phyloP scores from a whole-genome alignment of 2,329 filamentous ascomycete species.

The Biscogniauxia mediterranea region DNA sequence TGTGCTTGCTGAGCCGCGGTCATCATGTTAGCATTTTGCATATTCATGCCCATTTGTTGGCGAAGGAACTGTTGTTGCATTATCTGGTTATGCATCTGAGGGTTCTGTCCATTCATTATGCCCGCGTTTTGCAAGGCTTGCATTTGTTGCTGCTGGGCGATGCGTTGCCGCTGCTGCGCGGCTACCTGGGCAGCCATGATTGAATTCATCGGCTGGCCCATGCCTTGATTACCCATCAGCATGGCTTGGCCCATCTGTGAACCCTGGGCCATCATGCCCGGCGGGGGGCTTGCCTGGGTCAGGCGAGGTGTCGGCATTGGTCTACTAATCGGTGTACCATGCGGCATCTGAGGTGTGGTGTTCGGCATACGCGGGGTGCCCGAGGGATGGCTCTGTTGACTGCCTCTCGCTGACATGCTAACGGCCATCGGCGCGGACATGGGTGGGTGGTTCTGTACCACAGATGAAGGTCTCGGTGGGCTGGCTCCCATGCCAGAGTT shows the following conservation, averaged over 20 bases:
- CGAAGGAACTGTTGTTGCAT: slow-evolving; percentile 42
- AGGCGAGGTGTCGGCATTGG: slow-evolving; percentile 58
- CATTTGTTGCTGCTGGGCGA: slow-evolving; percentile 31
- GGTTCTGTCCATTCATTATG: slow-evolving; percentile 32
- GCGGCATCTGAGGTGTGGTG: slow-evolving; percentile 59
- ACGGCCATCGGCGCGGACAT: slow-evolving; percentile 61
- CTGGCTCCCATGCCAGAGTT: slow-evolving; percentile 68
- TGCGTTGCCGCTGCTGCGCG: slow-evolving; percentile 34
- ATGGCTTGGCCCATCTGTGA: slow-evolving; percentile 54
- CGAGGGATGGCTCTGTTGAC: slow-evolving; percentile 64
- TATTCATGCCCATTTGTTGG: slow-evolving; percentile 42
- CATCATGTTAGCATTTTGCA: slow-evolving; percentile 38
- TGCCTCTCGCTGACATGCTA: slow-evolving; percentile 62
- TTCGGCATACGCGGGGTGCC: slow-evolving; percentile 63
- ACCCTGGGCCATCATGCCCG: slow-evolving; percentile 56
- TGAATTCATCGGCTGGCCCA: slow-evolving; percentile 34
- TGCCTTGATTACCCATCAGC: slow-evolving; percentile 50
- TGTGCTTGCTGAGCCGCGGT: slow-evolving; percentile 40
- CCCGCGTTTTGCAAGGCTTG: slow-evolving; percentile 29
- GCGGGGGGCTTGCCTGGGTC: slow-evolving; percentile 61
- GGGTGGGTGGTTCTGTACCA: slow-evolving; percentile 56
- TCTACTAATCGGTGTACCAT: slow-evolving; percentile 58
- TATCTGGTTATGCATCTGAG: slow-evolving; percentile 41
- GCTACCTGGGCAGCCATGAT: slow-evolving; percentile 46
- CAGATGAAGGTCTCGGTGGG: slow-evolving; percentile 64